phyloP scores from a whole-genome alignment of 2,329 filamentous ascomycete genomes.

The Zymoseptoria crescenta region DNA sequence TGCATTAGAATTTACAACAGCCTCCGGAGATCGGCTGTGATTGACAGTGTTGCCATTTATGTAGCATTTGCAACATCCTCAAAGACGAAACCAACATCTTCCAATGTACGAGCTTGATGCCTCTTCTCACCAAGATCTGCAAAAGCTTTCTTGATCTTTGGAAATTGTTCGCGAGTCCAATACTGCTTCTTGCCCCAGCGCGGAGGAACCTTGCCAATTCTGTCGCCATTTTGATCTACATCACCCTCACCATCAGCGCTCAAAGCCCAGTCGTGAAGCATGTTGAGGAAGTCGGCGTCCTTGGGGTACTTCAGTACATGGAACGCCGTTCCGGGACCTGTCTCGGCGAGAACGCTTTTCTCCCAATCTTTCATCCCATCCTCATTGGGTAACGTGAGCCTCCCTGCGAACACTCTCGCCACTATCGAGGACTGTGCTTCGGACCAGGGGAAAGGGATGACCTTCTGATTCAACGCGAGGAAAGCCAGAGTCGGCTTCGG shows the following conservation, averaged over 20 bases:
- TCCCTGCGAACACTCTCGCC: conserved; percentile 67
- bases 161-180: conserved; percentile 64
- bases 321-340: conserved; percentile 44
- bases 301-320: conserved; percentile 51
- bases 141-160: conserved; percentile 65
- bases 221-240: background rate
- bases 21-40: background rate
- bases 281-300: conserved; percentile 65
- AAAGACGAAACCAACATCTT: conserved; percentile 56
- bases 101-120: conserved; percentile 52
- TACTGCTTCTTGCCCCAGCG: conserved; percentile 62
- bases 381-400: conserved; percentile 54
- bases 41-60: background rate
- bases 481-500: conserved; percentile 72
- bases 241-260: conserved; percentile 31
- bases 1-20: background rate
- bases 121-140: conserved; percentile 53
- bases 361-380: conserved; percentile 66
- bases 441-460: conserved; percentile 79
- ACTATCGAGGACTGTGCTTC: conserved; percentile 74
- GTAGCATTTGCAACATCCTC: conserved; percentile 9
- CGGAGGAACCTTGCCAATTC: conserved; percentile 56
- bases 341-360: conserved; percentile 26
- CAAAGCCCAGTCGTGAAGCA: conserved; percentile 54
- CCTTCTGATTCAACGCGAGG: conserved; percentile 64